Evolutionary conservation across 805 yeast genomes (phyloP), one percentile per base, ranked within the genome.

Genomic region (Zygosaccharomyces rouxii): DNA sequence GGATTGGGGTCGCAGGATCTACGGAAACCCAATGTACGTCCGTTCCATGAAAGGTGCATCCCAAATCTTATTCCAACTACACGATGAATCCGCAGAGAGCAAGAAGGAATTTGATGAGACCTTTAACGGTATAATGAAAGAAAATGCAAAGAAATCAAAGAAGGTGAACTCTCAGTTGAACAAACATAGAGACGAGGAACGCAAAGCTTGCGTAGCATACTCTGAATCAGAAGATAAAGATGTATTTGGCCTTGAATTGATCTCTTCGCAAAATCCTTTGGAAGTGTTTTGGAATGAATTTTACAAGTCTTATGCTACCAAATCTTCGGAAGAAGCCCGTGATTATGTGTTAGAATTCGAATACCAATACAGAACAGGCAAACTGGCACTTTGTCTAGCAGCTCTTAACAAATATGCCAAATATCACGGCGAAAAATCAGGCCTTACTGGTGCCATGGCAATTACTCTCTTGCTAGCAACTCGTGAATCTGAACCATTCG

Each of bases 1-100:
- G 44, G 67, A 73, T 42, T 94, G 98, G 98, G 96, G 83, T 48
- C 95, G 90, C 64, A 64, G 70, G 18, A 65, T 94, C 40, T 89
- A 75, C 63, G 63, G 79, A 7, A 80, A 85, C 29, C 89, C 95
- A 3, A 76, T 85, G 45, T 88, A 79, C 60, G 72, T 78, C n/a
- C 77, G 94, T 47, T 86, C 86, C 0, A 73, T 84, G 50, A 67
- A 70, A 39, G 95, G 94, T 1, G 77, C 89, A 30, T 68, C 83
- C 23, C 68, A 73, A 16, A 65, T 86, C 31, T 79, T 82, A 55
- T 69, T 84, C 44, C 77, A 74, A 11, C 35, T 63, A 6, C 40
- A 56, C 35, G 65, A 62, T 43, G 48, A 54, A 1, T 43, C 54
- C 9, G 4, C 48, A 28, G 50, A 47, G 21, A 48, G 49, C 11